Evolutionary conservation across 148 eudicot species (phyloP), one percentile per base, ranked within the genome.

Genomic region (Rhododendron mucronatum): DNA sequence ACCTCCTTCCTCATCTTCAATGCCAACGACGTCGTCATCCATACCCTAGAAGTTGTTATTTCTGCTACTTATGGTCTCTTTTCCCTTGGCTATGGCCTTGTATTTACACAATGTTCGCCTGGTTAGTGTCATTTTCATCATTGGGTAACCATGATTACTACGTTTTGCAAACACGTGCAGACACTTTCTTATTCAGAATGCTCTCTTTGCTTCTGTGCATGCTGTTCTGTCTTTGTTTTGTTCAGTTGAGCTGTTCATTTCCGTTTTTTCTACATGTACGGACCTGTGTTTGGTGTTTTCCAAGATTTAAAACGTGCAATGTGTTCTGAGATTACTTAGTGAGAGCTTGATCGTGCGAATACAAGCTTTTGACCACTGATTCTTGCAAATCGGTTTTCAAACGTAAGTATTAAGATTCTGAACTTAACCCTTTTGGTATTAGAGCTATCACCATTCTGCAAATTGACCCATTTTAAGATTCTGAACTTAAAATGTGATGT

Each of bases 1-100:
- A 28, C 84, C 93, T n/a, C 84, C 89, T 1, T 78, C 90, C 50
- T 74, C 90, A 39, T n/a, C 93, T 23, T 61, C 90, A 13, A 28
- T 20, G 33, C 77, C 92, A 44, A 33, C 87, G 20, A 50, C 85
- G 28, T 82, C 90, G 5, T 81, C 89, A 69, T 75, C 91, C 74
- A 81, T 85, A 18, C 55, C 88, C 48, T 90, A 69, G n/a, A 13
- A 28, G 84, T 67, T 59, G 12, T 83, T 83, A 47, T 83, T 39
- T n/a, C 33, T 63, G 55, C 33, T 35, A 44, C 8, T 83, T 13
- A n/a, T 61, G 9, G 69, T 23, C 51, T 47, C 10, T 21, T 14
- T 73, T 39, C 30, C 51, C 18, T 45, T 23, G 81, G n/a, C 47
- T n/a, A n/a, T 78, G 81, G 30, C 16, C 55, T 78, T 44, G 51